These are phyloP conservation scores for Elsinoe arachidis DNA, from an alignment of 2,329 filamentous ascomycete species.

Conservation along the genomic window DNA sequence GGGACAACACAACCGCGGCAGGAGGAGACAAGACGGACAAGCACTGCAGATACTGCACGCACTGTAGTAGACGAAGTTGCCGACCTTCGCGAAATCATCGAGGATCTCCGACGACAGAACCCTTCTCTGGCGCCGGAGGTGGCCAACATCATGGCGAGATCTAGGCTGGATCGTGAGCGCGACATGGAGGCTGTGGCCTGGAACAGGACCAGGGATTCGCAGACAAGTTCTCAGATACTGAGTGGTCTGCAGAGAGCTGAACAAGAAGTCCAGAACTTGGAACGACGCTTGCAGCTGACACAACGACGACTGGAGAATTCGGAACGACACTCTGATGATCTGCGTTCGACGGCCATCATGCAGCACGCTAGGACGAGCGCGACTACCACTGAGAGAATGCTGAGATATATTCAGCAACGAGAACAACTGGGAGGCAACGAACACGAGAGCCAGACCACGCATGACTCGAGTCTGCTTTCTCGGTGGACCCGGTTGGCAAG, in stretches of 20 bases:
- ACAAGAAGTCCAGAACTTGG: constrained; percentile 19
- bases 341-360: constrained; percentile 25
- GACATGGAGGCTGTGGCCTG: constrained; percentile 21
- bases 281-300: constrained; percentile 21
- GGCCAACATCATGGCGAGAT: constrained; percentile 29
- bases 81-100: constrained; percentile 34
- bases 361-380: constrained; percentile 24
- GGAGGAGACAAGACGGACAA: not conserved
- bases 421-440: constrained; percentile 22
- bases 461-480: constrained; percentile 6
- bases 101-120: constrained; percentile 33
- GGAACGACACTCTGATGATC: constrained; percentile 22
- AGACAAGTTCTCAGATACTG: constrained; percentile 17
- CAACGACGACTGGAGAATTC: constrained; percentile 23
- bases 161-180: constrained; percentile 29
- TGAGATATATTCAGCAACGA: constrained; percentile 34
- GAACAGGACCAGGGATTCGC: constrained; percentile 17
- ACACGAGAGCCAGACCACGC: constrained; percentile 14
- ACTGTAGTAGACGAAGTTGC: constrained; percentile 23
- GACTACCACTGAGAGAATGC: constrained; percentile 29
- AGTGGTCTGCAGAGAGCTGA: constrained; percentile 18
- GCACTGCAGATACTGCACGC: not conserved
- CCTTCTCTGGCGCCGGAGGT: constrained; percentile 32
- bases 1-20: not conserved
- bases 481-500: constrained; percentile 6